These are phyloP conservation scores for Diaporthe vexans DNA, from an alignment of 2,329 filamentous ascomycete genomes.

Conservation along the genomic window DNA sequence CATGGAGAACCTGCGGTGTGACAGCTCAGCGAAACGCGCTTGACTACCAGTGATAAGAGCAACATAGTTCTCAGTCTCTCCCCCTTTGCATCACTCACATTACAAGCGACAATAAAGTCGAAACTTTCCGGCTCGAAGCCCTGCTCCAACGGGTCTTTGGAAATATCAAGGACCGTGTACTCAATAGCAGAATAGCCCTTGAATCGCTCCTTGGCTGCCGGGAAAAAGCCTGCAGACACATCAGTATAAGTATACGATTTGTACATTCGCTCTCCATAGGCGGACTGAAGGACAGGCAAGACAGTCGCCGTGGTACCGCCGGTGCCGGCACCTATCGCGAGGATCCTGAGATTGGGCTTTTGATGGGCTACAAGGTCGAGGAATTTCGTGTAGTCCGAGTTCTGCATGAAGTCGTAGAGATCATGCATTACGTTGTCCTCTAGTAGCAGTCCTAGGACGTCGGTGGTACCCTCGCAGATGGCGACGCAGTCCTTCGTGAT, in stretches of 20 bases:
- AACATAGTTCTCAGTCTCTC: neutral
- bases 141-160: conserved; percentile 48
- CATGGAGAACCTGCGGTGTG: conserved; percentile 48
- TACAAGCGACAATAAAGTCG: conserved; percentile 48
- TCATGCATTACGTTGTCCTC: conserved; percentile 16
- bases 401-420: conserved; percentile 28
- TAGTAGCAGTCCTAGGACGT: conserved; percentile 23
- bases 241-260: conserved; percentile 44
- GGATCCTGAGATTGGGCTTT: conserved; percentile 51
- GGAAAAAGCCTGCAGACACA: conserved; percentile 44
- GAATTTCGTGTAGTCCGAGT: conserved; percentile 3
- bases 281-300: conserved; percentile 40
- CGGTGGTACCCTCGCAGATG: neutral
- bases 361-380: conserved; percentile 45
- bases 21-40: neutral
- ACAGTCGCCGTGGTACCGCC: conserved; percentile 49
- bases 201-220: conserved; percentile 46
- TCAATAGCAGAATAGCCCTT: conserved; percentile 43
- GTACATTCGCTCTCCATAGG: conserved; percentile 33
- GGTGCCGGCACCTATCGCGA: conserved; percentile 55
- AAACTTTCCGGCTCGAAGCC: conserved; percentile 48
- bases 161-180: conserved; percentile 50
- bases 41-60: neutral
- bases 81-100: fast-evolving
- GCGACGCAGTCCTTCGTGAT: conserved; percentile 1